These are phyloP conservation scores for Cryptococcus sp. DNA, from an alignment of 1,284 basidiomycete genomes.

Conservation along the genomic window DNA sequence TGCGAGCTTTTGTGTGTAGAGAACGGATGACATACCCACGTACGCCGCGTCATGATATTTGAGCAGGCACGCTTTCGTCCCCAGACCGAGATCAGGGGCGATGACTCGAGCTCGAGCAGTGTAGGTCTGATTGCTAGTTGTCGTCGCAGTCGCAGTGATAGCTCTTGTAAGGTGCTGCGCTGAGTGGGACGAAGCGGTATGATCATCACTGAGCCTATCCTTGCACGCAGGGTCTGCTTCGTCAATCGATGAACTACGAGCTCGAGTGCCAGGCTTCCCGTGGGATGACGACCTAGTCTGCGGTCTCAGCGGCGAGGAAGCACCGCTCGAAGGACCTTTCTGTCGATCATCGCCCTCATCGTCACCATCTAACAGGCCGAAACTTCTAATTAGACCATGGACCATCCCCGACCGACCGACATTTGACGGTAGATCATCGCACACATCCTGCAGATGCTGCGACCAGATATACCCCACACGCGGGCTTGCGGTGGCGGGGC, in stretches of 20 bases:
- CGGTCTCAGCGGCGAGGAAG: neutral
- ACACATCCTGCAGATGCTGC: constrained; percentile 31
- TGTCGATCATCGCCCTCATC: constrained; percentile 51
- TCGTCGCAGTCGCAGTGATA: neutral
- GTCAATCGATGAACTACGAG: no score
- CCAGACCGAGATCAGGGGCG: constrained; percentile 29
- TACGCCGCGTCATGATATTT: constrained; percentile 54
- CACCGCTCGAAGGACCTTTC: neutral
- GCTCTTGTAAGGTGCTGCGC: neutral
- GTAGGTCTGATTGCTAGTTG: constrained; percentile 54
- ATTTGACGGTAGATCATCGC: constrained; percentile 73
- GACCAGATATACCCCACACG: constrained; percentile 42
- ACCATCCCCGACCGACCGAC: constrained; percentile 74
- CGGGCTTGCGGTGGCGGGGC: neutral
- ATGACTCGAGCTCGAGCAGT: constrained; percentile 27
- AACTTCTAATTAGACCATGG: constrained; percentile 67
- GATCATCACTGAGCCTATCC: neutral
- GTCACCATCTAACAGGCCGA: constrained; percentile 59
- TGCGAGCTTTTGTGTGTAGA: no score
- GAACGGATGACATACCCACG: constrained; percentile 40
- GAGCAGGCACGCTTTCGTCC: constrained; percentile 40
- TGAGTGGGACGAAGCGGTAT: neutral
- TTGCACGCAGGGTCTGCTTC: no score
- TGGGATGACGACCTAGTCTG: neutral
- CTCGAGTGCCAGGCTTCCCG: no score